phyloP scores from a whole-genome alignment of 2,329 filamentous ascomycete species.

The Raffaelea albimanens region DNA sequence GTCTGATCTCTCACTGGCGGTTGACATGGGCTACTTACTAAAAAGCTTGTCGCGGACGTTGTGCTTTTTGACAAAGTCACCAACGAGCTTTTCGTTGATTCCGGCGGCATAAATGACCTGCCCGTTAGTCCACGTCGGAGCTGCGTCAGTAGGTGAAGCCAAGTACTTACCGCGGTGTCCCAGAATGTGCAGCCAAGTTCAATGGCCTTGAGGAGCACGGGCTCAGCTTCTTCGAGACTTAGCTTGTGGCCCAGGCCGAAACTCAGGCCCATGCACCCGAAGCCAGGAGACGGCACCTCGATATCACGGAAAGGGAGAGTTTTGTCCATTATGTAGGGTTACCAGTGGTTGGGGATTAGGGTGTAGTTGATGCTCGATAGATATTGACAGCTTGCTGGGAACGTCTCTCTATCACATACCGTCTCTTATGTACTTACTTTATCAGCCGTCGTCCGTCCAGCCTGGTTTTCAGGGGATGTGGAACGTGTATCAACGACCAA shows the following conservation, averaged over 20 bases:
- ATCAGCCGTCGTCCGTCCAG: too few relatives aligned
- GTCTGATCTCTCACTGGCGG: background rate
- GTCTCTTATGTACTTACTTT: too few relatives aligned
- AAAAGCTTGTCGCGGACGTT: slow-evolving; percentile 2
- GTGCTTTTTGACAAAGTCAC: slow-evolving; percentile 1
- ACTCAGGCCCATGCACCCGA: slow-evolving; percentile 36
- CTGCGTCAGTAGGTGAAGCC: background rate
- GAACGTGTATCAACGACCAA: too few relatives aligned
- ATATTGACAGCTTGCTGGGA: too few relatives aligned
- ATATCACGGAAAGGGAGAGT: slow-evolving; percentile 28
- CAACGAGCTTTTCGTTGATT: slow-evolving; percentile 1
- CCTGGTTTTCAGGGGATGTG: too few relatives aligned
- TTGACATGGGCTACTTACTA: background rate
- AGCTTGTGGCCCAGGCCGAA: slow-evolving; percentile 2
- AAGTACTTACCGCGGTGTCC: slow-evolving; percentile 4
- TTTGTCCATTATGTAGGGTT: slow-evolving; percentile 32
- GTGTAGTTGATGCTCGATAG: too few relatives aligned
- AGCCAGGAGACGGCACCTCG: slow-evolving; percentile 31
- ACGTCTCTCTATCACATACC: too few relatives aligned
- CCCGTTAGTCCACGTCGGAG: background rate
- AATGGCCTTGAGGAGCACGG: slow-evolving; percentile 8
- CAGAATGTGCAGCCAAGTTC: slow-evolving; percentile 10
- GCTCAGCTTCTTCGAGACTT: slow-evolving; percentile 5
- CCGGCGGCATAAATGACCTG: slow-evolving; percentile 1
- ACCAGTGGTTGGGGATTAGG: too few relatives aligned